Evolutionary conservation across 2,329 filamentous ascomycete genomes (phyloP), one percentile per base, ranked within the genome.

Genomic region (Chaetothyriales sp.): DNA sequence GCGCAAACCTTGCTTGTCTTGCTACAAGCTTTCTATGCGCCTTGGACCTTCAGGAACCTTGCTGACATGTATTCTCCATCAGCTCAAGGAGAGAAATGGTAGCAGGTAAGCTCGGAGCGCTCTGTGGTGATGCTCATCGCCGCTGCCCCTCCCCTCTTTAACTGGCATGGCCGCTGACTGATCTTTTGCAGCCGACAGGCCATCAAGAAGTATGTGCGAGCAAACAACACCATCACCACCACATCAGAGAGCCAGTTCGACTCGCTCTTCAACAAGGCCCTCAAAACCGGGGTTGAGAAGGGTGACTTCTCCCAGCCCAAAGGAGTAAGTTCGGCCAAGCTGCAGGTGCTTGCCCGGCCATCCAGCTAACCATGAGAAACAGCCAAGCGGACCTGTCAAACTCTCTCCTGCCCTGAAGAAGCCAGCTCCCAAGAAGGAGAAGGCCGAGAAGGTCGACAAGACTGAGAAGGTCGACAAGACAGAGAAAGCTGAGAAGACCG

Each of bases 281-380:
- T 93, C 65, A 80, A 83, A 71, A 72, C 74, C 53, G 88, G 88
- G 68, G 87, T 89, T 61, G 86, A 93, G 64, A 88, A 84, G 76
- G 86, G 85, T 56, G 77, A 85, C 62, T 95, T 95, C 66, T 77
- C 81, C 64, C 87, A 90, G 68, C 89, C 88, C 64, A 95, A 95
- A 80, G 88, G 87, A 87, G 77, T 60, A 79, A 74, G 28, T 46
- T 9, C 22, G 7, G 5, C 32, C 10, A 39, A 39, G 12, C 32
- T 39, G 8, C 32, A 39, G 32, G 3, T 10, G 4, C 32, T 32
- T 32, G 28, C 3, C 3, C 15, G 32, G 15, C 32, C 3, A 5
- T 39, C 10, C 3, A 15, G 10, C 32, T 39, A 39, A 39, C 32
- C 32, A 39, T 15, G 7, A 39, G 32, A 15, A 39, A 39, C 12